Base-by-base conservation (phyloP, 129 eudicot genomes). In the Tagetes erecta region DNA sequence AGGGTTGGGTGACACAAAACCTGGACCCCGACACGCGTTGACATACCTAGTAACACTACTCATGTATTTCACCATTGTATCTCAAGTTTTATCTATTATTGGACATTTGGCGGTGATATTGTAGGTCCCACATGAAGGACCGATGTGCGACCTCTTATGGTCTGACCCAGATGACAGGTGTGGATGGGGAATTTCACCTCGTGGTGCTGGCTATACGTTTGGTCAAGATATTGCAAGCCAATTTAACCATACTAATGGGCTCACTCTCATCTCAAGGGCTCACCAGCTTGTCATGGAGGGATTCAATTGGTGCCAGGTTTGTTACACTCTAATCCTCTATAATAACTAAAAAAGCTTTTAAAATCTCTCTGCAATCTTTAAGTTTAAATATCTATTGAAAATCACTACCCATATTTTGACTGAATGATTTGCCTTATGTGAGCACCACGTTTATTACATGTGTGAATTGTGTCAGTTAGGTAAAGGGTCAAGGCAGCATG, bases 161-260 rank as follows among this genome's bases (percentile, higher is more conserved):
- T 90, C 96, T 9, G 96, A 90, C 69, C 92, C 97, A 45, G 96
- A 88, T 68, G 97, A 91, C 70, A 77, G 92, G 38, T 91, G 97
- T 67, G 97, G 97, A 45, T 91, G 97, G 97, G 97, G 96, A 36
- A 91, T 91, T 51, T 91, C 97, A 37, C 96, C 97, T 4, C 95
- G 96, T 68, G 97, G 97, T 41, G 97, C 97, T n/a, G 97, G 97
- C 13, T 91, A 91, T 78, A 91, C 96, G 6, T 90, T 90, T 69
- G 90, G 96, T 53, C 96, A 90, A 82, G 96, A 90, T 45, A 83
- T 90, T 55, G 90, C 96, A 0, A 68, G 83, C 67, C 92, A 83
- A 57, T 90, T 90, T 74, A 90, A 90, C 85, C 96, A 90, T 73
- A 90, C 96, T 31, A 90, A 90, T 35, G 96, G 96, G 13, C 92